phyloP scores from a whole-genome alignment of 1,284 basidiomycete genomes.

The Meripilus lineatus region DNA sequence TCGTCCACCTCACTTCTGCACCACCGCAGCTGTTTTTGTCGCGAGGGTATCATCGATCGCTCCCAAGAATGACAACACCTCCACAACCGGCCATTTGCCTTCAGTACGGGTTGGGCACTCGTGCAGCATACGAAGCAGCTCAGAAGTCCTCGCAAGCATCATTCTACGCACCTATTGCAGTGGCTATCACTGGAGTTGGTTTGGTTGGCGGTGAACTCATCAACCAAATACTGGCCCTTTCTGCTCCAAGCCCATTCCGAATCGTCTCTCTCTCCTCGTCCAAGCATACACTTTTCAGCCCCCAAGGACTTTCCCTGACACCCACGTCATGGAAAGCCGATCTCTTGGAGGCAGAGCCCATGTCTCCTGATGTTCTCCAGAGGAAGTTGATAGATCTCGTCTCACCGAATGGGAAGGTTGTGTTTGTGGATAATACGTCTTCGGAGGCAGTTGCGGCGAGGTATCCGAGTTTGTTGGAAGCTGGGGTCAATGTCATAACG shows the following conservation, averaged over 20 bases:
- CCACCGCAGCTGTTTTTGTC: no score
- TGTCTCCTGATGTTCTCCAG: neutral
- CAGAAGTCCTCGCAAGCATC: no score
- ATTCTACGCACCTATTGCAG: no score
- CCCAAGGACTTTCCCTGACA: slow-evolving; percentile 40
- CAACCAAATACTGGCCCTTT: slow-evolving; percentile 66
- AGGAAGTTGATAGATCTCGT: slow-evolving; percentile 27
- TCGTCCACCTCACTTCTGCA: no score
- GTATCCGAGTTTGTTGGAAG: slow-evolving; percentile 80
- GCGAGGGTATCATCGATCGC: no score
- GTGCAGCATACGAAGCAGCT: slow-evolving; percentile 27
- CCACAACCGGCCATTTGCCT: no score
- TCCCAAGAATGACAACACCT: slow-evolving; percentile 23
- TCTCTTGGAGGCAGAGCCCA: slow-evolving; percentile 26
- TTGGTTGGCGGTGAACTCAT: slow-evolving; percentile 87
- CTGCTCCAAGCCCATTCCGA: slow-evolving; percentile 59
- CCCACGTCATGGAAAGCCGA: slow-evolving; percentile 39
- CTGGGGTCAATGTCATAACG: slow-evolving; percentile 87
- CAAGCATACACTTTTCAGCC: slow-evolving; percentile 57
- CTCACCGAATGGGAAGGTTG: slow-evolving; percentile 50
- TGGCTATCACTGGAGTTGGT: slow-evolving; percentile 84
- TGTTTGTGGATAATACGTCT: slow-evolving; percentile 93
- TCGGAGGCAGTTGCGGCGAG: slow-evolving; percentile 78
- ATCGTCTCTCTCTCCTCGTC: slow-evolving; percentile 80
- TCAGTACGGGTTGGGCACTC: no score